Percentiles rank a stretch among this genome's conserved stretches.
Evolutionary conservation across 2,329 filamentous ascomycete genomes (phyloP).

Genomic region (Colletotrichum musicola): DNA sequence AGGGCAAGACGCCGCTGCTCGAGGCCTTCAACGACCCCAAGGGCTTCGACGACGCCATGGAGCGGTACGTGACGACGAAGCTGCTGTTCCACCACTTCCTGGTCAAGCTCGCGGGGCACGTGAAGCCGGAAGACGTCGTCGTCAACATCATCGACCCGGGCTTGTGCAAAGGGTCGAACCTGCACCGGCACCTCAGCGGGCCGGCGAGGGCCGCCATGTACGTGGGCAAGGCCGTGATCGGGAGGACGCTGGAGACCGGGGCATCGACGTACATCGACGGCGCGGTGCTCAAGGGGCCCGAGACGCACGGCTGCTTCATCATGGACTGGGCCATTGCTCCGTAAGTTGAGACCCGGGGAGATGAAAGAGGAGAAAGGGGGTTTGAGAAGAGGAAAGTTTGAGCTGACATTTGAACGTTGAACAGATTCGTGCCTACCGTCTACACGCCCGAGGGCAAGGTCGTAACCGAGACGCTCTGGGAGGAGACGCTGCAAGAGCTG

Average conservation of each 20-base stretch:
- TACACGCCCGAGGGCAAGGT: slow-evolving; percentile 36
- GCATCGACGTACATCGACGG: slow-evolving; percentile 62
- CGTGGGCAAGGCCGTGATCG: slow-evolving; percentile 42
- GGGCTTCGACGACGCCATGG: slow-evolving; percentile 38
- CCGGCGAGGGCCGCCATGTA: neutral
- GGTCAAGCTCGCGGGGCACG: slow-evolving; percentile 50
- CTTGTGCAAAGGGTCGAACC: slow-evolving; percentile 54
- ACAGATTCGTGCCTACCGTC: slow-evolving; percentile 40
- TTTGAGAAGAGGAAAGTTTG: no score
- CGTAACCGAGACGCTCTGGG: slow-evolving; percentile 34
- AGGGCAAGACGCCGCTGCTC: slow-evolving; percentile 41
- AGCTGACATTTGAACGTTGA: slow-evolving; percentile 39
- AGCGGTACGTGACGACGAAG: slow-evolving; percentile 47
- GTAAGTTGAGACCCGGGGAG: slow-evolving; percentile 49
- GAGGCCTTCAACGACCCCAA: slow-evolving; percentile 46
- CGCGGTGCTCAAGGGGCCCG: slow-evolving; percentile 55
- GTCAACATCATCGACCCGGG: slow-evolving; percentile 63
- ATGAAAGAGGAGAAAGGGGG: neutral
- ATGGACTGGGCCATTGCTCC: slow-evolving; percentile 60
- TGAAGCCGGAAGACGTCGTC: slow-evolving; percentile 54
- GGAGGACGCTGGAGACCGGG: slow-evolving; percentile 50
- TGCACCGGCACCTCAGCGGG: slow-evolving; percentile 48
- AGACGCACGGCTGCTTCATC: slow-evolving; percentile 62
- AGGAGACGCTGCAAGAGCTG: slow-evolving; percentile 40
- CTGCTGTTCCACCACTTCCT: slow-evolving; percentile 51